Evolutionary conservation across 73 alveolate genomes (phyloP).

Genomic region (Stentor roeselii): DNA sequence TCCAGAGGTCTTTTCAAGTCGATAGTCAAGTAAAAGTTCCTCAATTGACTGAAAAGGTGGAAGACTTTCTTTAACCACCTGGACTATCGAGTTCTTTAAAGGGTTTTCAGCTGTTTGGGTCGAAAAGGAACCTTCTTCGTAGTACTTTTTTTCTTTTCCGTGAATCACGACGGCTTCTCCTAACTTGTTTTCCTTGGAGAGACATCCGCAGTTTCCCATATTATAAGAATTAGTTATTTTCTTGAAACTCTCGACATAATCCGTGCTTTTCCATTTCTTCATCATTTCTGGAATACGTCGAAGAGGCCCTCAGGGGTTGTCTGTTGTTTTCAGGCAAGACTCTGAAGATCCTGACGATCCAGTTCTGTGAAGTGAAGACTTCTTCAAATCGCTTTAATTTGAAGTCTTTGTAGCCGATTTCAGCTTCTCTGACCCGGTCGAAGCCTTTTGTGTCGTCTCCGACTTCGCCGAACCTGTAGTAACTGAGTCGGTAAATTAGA

Average conservation of each 20-base stretch:
- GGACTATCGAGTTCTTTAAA: neutral
- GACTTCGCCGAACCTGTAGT: slow-evolving; percentile 81
- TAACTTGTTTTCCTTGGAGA: neutral
- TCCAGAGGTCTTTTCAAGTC: neutral
- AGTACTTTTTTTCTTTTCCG: neutral
- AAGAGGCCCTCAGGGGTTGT: slow-evolving; percentile 1
- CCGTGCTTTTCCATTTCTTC: neutral
- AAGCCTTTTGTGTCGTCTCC: slow-evolving; percentile 66
- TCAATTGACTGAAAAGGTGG: neutral
- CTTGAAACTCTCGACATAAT: neutral
- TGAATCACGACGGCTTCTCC: neutral
- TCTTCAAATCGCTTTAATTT: slow-evolving; percentile 78
- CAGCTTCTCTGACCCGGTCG: slow-evolving; percentile 78
- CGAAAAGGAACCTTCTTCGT: neutral
- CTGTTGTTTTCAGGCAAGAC: slow-evolving; percentile 46
- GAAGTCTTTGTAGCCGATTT: slow-evolving; percentile 75
- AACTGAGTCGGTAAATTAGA: slow-evolving; percentile 78
- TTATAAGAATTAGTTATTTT: neutral
- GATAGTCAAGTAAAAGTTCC: neutral
- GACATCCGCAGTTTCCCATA: neutral
- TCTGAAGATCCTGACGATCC: slow-evolving; percentile 86
- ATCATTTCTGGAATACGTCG: neutral
- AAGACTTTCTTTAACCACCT: neutral
- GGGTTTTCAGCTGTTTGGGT: neutral
- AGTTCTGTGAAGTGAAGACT: slow-evolving; percentile 79